These are phyloP conservation scores for Thoreauomyces humboldtii DNA, from an alignment of 192 early-diverging fungal genomes.

Conservation along the genomic window DNA sequence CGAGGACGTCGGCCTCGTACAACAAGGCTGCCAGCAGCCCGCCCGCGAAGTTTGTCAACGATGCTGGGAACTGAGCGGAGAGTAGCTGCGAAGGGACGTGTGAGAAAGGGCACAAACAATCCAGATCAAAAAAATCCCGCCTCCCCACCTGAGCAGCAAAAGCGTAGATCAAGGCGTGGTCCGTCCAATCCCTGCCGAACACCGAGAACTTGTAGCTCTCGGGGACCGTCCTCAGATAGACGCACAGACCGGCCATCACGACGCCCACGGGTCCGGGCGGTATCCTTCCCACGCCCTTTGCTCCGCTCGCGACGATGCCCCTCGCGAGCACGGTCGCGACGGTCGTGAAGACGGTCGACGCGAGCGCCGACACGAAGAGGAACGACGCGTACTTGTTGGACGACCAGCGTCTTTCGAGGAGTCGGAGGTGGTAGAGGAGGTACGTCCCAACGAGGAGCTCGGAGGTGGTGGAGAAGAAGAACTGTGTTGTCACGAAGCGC, in stretches of 20 bases:
- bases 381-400: conserved; percentile 37
- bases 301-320: too few relatives aligned
- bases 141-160: conserved; percentile 32
- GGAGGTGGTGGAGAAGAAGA: conserved; percentile 30
- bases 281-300: background rate
- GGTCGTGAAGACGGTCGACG: conserved; percentile 25
- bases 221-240: conserved; percentile 23
- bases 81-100: conserved; percentile 15
- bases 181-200: conserved; percentile 28
- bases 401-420: conserved; percentile 41
- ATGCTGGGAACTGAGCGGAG: conserved; percentile 31
- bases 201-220: conserved; percentile 30
- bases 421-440: conserved; percentile 40
- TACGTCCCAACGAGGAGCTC: conserved; percentile 40
- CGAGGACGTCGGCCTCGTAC: conserved; percentile 16
- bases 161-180: conserved; percentile 35
- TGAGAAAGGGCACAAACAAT: background rate
- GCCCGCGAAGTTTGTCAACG: conserved; percentile 13
- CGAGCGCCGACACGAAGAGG: conserved; percentile 7
- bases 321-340: background rate
- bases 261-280: conserved; percentile 37
- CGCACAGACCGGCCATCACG: conserved; percentile 34
- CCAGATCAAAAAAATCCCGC: background rate
- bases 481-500: conserved; percentile 25
- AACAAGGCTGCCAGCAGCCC: conserved; percentile 34